Evolutionary conservation across 2,329 filamentous ascomycete genomes (phyloP).

Genomic region (Stachybotrys chartarum): DNA sequence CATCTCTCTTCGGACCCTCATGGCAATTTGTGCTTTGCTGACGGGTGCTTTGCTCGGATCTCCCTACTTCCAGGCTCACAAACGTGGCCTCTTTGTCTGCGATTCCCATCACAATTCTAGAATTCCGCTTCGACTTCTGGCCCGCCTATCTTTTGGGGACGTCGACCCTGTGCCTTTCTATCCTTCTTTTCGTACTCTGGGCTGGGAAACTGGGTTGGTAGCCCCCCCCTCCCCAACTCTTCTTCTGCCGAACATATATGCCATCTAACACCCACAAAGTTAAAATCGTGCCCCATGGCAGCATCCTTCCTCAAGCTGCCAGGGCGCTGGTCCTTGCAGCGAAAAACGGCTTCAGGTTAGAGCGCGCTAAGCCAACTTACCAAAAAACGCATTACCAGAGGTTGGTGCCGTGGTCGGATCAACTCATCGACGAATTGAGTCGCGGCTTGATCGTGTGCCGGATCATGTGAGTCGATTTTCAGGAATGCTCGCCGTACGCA

Average conservation of each 20-base stretch:
- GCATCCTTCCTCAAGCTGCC: background rate
- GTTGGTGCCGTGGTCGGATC: conserved; percentile 48
- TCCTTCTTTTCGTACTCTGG: background rate
- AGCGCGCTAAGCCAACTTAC: conserved; percentile 51
- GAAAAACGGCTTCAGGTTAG: conserved; percentile 14
- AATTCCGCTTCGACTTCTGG: conserved; percentile 51
- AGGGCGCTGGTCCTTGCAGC: background rate
- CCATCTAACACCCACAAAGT: background rate
- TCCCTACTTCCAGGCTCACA: conserved; percentile 36
- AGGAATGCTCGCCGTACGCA: too few species aligned
- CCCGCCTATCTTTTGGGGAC: conserved; percentile 51
- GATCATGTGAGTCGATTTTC: too few species aligned
- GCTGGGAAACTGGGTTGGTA: background rate
- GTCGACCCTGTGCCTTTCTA: conserved; percentile 12
- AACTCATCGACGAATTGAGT: conserved; percentile 56
- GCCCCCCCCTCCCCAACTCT: background rate
- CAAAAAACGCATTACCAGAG: conserved; percentile 36
- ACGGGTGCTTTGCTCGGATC: background rate
- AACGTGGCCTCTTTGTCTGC: conserved; percentile 55
- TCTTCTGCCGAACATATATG: background rate
- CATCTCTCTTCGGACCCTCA: too few species aligned
- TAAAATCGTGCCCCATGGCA: background rate
- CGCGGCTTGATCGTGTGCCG: conserved; percentile 45
- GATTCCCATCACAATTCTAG: conserved; percentile 54
- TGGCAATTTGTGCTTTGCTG: conserved; percentile 4